Evolutionary conservation across 768 basidiomycete species (phyloP).

Genomic region (Crassisporium funariophilum): DNA sequence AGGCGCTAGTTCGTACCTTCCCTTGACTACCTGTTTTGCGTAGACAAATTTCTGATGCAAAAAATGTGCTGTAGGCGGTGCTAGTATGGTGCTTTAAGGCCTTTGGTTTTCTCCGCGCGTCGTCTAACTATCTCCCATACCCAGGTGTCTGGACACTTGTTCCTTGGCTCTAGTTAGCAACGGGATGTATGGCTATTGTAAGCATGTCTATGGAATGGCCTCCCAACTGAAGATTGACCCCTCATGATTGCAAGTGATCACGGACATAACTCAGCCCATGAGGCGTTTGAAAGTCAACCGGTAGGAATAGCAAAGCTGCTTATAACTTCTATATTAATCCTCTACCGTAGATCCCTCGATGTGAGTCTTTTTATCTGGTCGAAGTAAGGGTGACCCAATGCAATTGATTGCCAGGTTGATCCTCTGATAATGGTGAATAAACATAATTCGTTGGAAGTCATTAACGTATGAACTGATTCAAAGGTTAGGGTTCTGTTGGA

Average conservation of each 20-base stretch:
- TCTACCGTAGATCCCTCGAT: background rate
- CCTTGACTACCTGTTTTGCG: too few relatives aligned
- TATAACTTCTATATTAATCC: background rate
- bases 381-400: background rate
- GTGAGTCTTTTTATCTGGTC: background rate
- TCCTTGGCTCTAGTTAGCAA: conserved; percentile 10
- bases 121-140: background rate
- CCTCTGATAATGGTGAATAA: background rate
- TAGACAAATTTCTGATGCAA: background rate
- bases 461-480: background rate
- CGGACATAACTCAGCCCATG: conserved; percentile 1
- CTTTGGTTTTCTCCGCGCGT: too few relatives aligned
- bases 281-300: background rate
- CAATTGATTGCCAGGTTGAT: background rate
- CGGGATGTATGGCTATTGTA: conserved; percentile 16
- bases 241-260: conserved; percentile 1
- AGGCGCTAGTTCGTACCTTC: conserved; percentile 6
- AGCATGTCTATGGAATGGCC: too few relatives aligned
- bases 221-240: too few relatives aligned
- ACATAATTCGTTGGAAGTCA: background rate
- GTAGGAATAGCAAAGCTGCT: background rate
- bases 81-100: background rate
- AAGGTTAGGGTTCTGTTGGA: conserved; percentile 4
- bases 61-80: background rate
- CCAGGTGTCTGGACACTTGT: conserved; percentile 9